phyloP scores from a whole-genome alignment of 176 grass and related monocot species.

The Aegilops longissima region DNA sequence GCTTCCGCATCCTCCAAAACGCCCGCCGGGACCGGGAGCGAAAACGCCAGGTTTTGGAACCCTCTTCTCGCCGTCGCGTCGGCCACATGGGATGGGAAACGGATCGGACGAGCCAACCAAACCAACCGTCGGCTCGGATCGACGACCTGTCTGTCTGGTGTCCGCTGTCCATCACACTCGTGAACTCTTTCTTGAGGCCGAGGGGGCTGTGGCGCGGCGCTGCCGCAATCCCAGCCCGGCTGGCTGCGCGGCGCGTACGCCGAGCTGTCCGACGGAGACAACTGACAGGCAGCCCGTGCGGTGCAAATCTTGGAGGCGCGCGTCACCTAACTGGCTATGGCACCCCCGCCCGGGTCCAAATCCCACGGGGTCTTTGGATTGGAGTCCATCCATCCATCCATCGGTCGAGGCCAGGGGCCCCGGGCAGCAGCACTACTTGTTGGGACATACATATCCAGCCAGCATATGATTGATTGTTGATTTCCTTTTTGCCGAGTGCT shows the following conservation, averaged over 20 bases:
- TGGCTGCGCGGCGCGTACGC: neutral
- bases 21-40: neutral
- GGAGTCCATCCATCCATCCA: no score
- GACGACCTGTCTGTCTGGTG: neutral
- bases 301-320: slow-evolving; percentile 31
- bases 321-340: neutral
- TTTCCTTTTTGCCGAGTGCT: no score
- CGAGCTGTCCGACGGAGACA: slow-evolving; percentile 18
- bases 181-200: no score
- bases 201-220: no score
- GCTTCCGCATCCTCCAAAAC: neutral
- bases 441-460: neutral
- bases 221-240: neutral
- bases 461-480: neutral
- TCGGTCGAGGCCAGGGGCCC: no score
- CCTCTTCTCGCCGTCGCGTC: neutral
- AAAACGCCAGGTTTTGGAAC: neutral
- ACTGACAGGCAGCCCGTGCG: slow-evolving; percentile 16
- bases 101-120: no score
- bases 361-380: neutral
- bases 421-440: no score
- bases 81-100: no score
- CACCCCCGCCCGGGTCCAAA: neutral
- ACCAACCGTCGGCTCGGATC: neutral
- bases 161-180: no score